Base-by-base conservation (phyloP, 2,329 filamentous ascomycete genomes). In the Diaporthe citri region DNA sequence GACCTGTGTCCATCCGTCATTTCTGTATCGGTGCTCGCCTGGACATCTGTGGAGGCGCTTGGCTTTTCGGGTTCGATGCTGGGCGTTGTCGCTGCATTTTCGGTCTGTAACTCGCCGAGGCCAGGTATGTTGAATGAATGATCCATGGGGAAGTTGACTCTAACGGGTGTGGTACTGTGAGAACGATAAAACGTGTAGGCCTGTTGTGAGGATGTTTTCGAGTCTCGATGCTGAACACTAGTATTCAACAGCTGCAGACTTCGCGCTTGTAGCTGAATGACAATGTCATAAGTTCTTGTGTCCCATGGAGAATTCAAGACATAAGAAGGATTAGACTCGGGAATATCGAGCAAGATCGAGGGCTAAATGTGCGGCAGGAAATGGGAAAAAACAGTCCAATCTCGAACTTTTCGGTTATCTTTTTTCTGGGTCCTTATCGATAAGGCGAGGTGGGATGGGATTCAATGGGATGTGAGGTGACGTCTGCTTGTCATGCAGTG, bases 91-190 rank as follows among this genome's bases (percentile, higher is more conserved):
- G 78, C 71, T 39, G 74, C 67, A 71, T 81, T 77, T 51, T 79
- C 79, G 5, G 77, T 67, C 72, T 77, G 77, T 20, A 79, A 78
- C 57, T 80, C 76, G 77, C 80, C 81, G 17, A 82, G 80, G 72
- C 81, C 81, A 15, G 81, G 81, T n/a, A 82, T 82, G 34, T 77
- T 72, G 57, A 79, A 79, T 22, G 56, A 70, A 2, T 75, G 73
- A 31, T 75, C 60, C 76, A 77, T 77, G 9, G 36, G 55, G 22
- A 10, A 4, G 2, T 8, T 52, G 31, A 39, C 7, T 25, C 22
- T 36, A 55, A 22, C 15, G n/a, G 36, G 31, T 22, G 17, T 55
- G 48, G 34, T 31, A 28, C 48, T 8, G 31, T 28, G 34, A 17
- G 13, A n/a, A 10, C 7, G 17, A 28, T 31, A 12, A 20, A 10